Conservation (phyloP, 257 asterid species). For the Plantago major region DNA sequence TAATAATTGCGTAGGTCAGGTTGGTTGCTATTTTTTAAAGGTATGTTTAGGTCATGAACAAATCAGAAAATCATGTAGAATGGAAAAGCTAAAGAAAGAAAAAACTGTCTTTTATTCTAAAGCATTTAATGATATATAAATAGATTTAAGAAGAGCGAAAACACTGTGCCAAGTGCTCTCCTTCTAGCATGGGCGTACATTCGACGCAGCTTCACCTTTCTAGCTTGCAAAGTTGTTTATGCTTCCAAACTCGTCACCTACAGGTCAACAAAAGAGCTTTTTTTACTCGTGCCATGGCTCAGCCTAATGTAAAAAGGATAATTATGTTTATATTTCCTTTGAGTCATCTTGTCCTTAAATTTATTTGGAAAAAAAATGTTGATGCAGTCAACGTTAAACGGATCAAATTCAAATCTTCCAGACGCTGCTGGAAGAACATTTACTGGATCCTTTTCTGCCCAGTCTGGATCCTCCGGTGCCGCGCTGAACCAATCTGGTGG, state of each 20-base stretch:
- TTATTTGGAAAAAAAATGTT: constrained; percentile 22
- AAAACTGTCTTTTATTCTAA: background rate
- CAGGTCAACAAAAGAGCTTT: too few relatives aligned
- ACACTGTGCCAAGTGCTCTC: background rate
- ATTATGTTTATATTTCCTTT: constrained; percentile 15
- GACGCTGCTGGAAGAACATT: constrained; percentile 64
- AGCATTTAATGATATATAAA: background rate
- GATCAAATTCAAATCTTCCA: constrained; percentile 68
- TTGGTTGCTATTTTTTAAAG: background rate
- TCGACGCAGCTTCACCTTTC: too few relatives aligned
- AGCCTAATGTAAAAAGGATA: background rate
- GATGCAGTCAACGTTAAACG: constrained; percentile 64
- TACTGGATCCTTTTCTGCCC: constrained; percentile 60
- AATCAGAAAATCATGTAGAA: background rate
- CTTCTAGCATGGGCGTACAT: too few relatives aligned
- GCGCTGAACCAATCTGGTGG: constrained; percentile 67
- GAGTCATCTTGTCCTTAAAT: constrained; percentile 9
- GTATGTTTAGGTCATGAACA: constrained; percentile 8
- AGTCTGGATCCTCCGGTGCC: constrained; percentile 67
- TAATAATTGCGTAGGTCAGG: constrained; percentile 1
- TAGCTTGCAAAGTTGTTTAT: too few relatives aligned
- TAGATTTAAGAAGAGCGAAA: background rate
- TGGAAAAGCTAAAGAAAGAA: background rate
- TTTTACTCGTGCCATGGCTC: background rate
- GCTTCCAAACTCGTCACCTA: too few relatives aligned